Conservation (phyloP, 345 rosid genomes). For the Lepidium africanum region DNA sequence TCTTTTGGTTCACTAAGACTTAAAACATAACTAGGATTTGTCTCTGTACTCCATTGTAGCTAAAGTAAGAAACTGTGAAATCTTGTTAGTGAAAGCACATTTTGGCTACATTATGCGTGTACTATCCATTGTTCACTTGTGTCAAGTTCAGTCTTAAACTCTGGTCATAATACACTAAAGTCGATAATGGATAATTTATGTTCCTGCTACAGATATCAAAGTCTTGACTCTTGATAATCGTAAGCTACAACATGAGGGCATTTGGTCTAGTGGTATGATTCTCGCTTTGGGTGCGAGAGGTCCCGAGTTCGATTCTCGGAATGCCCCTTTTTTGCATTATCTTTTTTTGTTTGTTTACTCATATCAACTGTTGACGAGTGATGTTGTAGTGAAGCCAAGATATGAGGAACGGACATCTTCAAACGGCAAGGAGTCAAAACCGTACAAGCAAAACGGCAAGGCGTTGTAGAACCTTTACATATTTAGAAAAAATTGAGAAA, state of each 20-base stretch:
- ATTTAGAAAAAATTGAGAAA: too few relatives aligned
- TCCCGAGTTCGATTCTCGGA: conserved; percentile 86
- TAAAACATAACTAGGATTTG: neutral
- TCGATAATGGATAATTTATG: neutral
- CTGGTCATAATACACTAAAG: neutral
- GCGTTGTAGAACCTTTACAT: too few relatives aligned
- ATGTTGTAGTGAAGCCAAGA: too few relatives aligned
- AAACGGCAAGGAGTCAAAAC: too few relatives aligned
- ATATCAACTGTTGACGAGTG: neutral
- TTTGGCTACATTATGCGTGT: neutral
- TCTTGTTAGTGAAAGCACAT: neutral
- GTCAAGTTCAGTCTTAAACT: neutral
- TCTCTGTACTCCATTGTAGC: neutral
- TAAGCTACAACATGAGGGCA: conserved; percentile 12
- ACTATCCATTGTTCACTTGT: neutral
- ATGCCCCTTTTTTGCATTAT: conserved; percentile 24
- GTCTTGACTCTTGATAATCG: too few relatives aligned
- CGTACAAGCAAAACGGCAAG: too few relatives aligned
- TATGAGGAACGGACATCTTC: too few relatives aligned
- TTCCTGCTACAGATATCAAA: neutral
- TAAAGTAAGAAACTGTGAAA: neutral
- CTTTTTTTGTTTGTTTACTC: neutral
- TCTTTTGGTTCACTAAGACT: neutral
- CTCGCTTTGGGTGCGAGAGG: conserved; percentile 87
- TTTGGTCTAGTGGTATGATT: conserved; percentile 80